Evolutionary conservation across 495 filamentous ascomycete species (phyloP).

Genomic region (Ramalina intermedia): DNA sequence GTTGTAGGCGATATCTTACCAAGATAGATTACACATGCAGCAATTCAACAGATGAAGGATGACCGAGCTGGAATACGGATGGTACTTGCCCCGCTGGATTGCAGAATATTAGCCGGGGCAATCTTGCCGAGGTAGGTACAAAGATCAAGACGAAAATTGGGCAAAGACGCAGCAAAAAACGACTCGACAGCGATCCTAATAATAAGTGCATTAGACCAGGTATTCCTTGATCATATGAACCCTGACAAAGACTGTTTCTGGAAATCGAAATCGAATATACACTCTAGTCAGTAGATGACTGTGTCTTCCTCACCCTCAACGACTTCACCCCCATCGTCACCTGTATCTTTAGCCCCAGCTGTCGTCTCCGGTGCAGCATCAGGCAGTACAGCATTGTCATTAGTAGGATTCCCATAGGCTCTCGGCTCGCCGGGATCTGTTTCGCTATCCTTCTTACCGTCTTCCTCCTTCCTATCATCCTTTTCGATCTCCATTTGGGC

Average conservation of each 20-base stretch:
- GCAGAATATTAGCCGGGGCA: not conserved
- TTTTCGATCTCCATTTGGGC: constrained; percentile 10
- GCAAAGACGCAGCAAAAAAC: too few relatives aligned
- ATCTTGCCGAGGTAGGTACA: too few relatives aligned
- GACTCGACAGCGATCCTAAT: too few relatives aligned
- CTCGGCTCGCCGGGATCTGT: constrained; percentile 10
- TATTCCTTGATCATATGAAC: too few relatives aligned
- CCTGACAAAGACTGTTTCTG: not conserved
- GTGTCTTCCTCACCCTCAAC: constrained; percentile 69
- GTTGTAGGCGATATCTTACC: not conserved
- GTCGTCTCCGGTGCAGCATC: constrained; percentile 6
- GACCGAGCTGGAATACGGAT: not conserved
- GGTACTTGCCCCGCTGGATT: not conserved
- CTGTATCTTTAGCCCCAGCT: constrained; percentile 29
- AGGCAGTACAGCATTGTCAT: constrained; percentile 15
- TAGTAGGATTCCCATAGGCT: constrained; percentile 10
- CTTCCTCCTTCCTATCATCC: constrained; percentile 19
- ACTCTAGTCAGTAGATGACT: constrained; percentile 57
- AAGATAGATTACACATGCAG: not conserved
- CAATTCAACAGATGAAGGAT: not conserved
- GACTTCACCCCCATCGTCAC: constrained; percentile 57
- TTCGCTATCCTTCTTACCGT: constrained; percentile 17
- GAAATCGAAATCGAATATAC: not conserved
- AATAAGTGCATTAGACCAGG: too few relatives aligned
- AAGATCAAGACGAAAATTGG: too few relatives aligned